Evolutionary conservation across 2,329 filamentous ascomycete genomes (phyloP).

Genomic region (Cryphonectria naterciae): DNA sequence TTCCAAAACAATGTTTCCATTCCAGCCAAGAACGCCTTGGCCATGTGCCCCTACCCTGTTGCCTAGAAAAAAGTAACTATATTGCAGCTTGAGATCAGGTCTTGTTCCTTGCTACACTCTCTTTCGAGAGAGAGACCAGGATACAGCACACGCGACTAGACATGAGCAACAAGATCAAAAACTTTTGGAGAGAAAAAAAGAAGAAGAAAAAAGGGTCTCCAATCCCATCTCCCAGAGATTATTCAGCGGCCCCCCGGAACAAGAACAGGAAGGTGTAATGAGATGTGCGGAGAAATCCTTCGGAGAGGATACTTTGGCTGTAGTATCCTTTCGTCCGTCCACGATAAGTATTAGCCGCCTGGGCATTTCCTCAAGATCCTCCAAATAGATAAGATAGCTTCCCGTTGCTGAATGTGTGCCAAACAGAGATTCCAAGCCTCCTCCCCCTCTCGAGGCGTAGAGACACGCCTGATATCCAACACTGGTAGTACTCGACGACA

Average conservation of each 20-base stretch:
- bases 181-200: neutral
- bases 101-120: conserved; percentile 1
- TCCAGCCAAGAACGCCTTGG: conserved; percentile 9
- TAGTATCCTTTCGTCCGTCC: conserved; percentile 34
- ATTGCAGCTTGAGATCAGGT: neutral
- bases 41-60: conserved; percentile 15
- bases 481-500: conserved; percentile 25
- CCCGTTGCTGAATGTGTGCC: conserved; percentile 10
- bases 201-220: conserved; percentile 9
- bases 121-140: conserved; percentile 10
- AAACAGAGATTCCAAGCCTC: conserved; percentile 15
- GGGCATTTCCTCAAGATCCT: conserved; percentile 33
- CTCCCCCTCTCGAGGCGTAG: neutral
- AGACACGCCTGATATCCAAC: conserved; percentile 11
- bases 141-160: conserved; percentile 9
- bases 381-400: conserved; percentile 25
- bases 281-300: neutral
- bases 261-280: conserved; percentile 30
- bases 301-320: conserved; percentile 3
- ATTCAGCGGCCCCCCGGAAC: conserved; percentile 27
- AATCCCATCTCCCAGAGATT: conserved; percentile 32
- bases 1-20: conserved; percentile 11
- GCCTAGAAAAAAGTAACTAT: conserved; percentile 4
- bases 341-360: conserved; percentile 34
- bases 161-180: conserved; percentile 10